These are phyloP conservation scores for Purpureocillium lavendulum DNA, from an alignment of 2,329 filamentous ascomycete genomes.

Conservation along the genomic window DNA sequence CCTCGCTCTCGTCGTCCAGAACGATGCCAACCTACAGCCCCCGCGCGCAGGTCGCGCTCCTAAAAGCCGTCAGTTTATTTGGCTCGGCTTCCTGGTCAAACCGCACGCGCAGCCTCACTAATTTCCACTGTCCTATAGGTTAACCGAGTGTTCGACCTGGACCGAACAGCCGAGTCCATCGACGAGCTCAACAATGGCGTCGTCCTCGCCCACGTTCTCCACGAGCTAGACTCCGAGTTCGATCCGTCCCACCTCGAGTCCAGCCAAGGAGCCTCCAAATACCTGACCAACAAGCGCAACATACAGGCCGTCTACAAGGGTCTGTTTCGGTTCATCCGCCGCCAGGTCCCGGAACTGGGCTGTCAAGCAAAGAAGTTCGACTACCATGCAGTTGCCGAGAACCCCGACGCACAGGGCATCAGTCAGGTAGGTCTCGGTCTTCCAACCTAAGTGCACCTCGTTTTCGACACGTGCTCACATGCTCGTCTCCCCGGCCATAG, in stretches of 20 bases:
- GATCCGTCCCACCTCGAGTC: slow-evolving; percentile 44
- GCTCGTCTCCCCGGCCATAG: slow-evolving; percentile 27
- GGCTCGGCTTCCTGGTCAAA: too few relatives aligned
- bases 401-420: slow-evolving; percentile 45
- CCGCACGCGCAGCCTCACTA: too few relatives aligned
- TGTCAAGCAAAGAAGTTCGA: slow-evolving; percentile 44
- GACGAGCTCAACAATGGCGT: slow-evolving; percentile 45
- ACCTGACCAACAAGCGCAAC: slow-evolving; percentile 41
- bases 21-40: slow-evolving; percentile 29
- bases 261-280: slow-evolving; percentile 31
- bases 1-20: neutral
- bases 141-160: slow-evolving; percentile 33
- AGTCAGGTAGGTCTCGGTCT: slow-evolving; percentile 32
- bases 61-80: slow-evolving; percentile 41
- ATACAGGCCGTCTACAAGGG: slow-evolving; percentile 47
- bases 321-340: slow-evolving; percentile 46
- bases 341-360: slow-evolving; percentile 41
- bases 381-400: slow-evolving; percentile 49
- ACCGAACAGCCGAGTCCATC: slow-evolving; percentile 37
- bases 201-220: slow-evolving; percentile 45
- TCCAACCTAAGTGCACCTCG: neutral
- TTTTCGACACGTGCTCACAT: neutral
- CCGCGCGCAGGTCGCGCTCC: slow-evolving; percentile 43
- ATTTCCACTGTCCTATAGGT: slow-evolving; percentile 16
- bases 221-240: slow-evolving; percentile 50